Conservation (phyloP, 139 green algal genomes). For the Deuterostichococcus epilithicus region DNA sequence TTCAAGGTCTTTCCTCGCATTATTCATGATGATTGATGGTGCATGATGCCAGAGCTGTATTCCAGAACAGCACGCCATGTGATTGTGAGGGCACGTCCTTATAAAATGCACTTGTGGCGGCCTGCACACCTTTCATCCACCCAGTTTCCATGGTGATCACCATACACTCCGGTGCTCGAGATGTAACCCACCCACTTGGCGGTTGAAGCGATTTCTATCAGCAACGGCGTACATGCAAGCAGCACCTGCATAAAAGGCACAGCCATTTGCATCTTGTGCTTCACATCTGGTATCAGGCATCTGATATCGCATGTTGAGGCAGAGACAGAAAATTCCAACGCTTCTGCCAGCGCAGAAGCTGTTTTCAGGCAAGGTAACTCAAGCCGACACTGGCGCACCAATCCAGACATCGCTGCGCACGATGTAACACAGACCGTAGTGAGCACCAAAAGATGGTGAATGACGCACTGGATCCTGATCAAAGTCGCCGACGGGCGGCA, state of each 20-base stretch:
- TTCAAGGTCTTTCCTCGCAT: not conserved
- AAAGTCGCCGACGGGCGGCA: conserved; percentile 23
- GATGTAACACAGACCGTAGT: too few species aligned
- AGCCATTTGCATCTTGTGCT: too few species aligned
- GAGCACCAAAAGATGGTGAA: too few species aligned
- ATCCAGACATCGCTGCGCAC: too few species aligned
- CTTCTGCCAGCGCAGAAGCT: too few species aligned
- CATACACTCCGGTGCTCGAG: conserved; percentile 67
- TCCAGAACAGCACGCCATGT: not conserved
- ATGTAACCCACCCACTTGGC: conserved; percentile 59
- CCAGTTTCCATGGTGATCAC: conserved; percentile 57
- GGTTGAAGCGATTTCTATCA: not conserved
- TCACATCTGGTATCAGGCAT: too few species aligned
- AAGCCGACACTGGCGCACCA: too few species aligned
- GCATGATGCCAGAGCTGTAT: not conserved
- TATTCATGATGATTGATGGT: not conserved
- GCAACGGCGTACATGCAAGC: conserved; percentile 5
- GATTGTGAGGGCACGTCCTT: not conserved
- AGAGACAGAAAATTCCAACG: too few species aligned
- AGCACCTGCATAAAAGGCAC: conserved; percentile 16
- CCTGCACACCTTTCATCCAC: conserved; percentile 55
- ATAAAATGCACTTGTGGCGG: not conserved
- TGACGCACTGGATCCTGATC: conserved; percentile 25
- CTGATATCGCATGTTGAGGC: too few species aligned
- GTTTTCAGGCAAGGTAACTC: too few species aligned